Base-by-base conservation (phyloP, 2,329 filamentous ascomycete species). In the Fusarium continuum region DNA sequence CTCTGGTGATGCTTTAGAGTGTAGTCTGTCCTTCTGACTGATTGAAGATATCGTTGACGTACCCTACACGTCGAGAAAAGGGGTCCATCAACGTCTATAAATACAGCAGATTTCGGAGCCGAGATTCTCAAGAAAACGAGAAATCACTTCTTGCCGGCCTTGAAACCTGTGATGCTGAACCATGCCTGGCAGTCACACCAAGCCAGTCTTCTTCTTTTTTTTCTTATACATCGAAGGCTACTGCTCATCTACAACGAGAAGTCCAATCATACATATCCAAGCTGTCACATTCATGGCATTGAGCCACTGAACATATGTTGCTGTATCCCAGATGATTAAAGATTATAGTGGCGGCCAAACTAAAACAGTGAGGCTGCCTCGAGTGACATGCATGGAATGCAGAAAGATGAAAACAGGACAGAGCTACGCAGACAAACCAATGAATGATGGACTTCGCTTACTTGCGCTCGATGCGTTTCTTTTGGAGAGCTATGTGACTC, bases 311-410 rank as follows among this genome's bases (percentile, higher is more conserved):
- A n/a, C 10, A 46, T 10, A 47, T 41, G 34, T 17, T 47, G 28
- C 10, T 35, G 46, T 22, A 16, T 58, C 29, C 16, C 8, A 8
- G 10, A 32, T 23, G 28, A 31, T 48, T 43, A 23, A 44, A 28
- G 9, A 44, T 34, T 14, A 20, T 28, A 43, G 36, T 50, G 60
- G 43, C 32, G 26, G 35, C 10, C 16, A 32, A 13, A 16, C 50
- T 31, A 51, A 44, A 34, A 25, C 23, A 35, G 25, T 29, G 25
- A 49, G 34, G 22, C 23, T 20, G 14, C 28, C 35, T 28, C 20
- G 9, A 28, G 34, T 36, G 57, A 55, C 56, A 44, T 40, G 26
- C 45, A 20, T 61, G 57, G 59, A 62, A 62, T 62, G 57, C 13
- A 32, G 14, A 32, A 36, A 6, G 25, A 62, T 36, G 51, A 31